Conservation (phyloP, 257 asterid species). For the Plantago ovata region DNA sequence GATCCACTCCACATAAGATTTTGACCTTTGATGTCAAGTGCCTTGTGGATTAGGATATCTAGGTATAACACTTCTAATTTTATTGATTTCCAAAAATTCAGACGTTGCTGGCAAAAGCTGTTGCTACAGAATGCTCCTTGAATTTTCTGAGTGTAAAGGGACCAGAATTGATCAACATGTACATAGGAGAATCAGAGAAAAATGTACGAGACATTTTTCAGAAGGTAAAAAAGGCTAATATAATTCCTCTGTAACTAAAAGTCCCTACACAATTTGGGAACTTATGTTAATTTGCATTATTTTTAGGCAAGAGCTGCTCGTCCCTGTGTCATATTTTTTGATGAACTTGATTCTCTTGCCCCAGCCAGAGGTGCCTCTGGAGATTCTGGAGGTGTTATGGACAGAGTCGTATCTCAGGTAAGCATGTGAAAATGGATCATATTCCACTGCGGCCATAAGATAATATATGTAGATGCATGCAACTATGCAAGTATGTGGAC, state of each 20-base stretch:
- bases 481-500: background rate
- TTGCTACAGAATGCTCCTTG: slow-evolving; percentile 96
- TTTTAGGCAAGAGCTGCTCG: slow-evolving; percentile 96
- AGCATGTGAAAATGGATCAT: background rate
- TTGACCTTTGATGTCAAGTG: background rate
- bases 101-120: slow-evolving; percentile 97
- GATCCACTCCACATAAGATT: background rate
- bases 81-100: slow-evolving; percentile 38
- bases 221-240: slow-evolving; percentile 48
- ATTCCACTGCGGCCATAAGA: background rate
- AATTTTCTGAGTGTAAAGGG: slow-evolving; percentile 96
- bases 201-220: slow-evolving; percentile 90
- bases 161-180: slow-evolving; percentile 97
- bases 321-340: slow-evolving; percentile 95
- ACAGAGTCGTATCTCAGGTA: slow-evolving; percentile 98
- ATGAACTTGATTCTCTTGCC: slow-evolving; percentile 97
- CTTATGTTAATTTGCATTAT: slow-evolving; percentile 19
- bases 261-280: background rate
- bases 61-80: slow-evolving; percentile 11
- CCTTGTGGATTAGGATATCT: background rate
- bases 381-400: slow-evolving; percentile 99
- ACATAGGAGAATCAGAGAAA: slow-evolving; percentile 98
- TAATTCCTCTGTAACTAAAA: slow-evolving; percentile 2
- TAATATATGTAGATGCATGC: slow-evolving; percentile 3
- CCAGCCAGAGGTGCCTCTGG: slow-evolving; percentile 99